A percentile compares a stretch with the other conserved stretches of the same genome.
These are phyloP conservation scores for Scenedesmus sp. DNA, from an alignment of 163 green algal species.

Conservation along the genomic window DNA sequence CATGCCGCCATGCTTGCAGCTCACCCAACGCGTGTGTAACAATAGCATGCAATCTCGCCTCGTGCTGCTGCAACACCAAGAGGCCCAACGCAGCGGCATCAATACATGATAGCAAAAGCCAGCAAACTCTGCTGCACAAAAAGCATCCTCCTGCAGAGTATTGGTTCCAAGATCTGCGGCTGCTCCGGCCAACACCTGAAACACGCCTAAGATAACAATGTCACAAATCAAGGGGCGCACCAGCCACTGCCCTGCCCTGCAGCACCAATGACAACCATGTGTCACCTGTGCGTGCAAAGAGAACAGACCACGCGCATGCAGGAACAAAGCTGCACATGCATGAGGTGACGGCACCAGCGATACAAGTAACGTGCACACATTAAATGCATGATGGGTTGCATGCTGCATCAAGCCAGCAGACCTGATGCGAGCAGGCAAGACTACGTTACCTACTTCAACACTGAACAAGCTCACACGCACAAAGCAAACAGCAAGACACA, in stretches of 20 bases:
- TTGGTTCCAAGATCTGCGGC: neutral
- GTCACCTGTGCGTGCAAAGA: neutral
- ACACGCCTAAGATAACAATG: neutral
- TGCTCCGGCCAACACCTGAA: neutral
- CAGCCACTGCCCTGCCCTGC: neutral
- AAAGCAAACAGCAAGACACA: neutral
- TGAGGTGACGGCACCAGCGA: neutral
- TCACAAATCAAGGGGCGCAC: neutral
- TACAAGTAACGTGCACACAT: neutral
- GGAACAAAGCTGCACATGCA: neutral
- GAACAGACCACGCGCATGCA: neutral
- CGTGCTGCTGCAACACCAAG: neutral
- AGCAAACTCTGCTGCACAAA: neutral
- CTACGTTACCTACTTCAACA: neutral
- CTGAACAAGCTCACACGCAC: neutral
- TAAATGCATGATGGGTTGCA: neutral
- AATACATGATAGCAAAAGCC: neutral
- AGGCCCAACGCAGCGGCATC: neutral
- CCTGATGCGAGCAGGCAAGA: neutral
- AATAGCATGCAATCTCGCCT: neutral
- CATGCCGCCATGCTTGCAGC: neutral
- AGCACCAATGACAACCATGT: neutral
- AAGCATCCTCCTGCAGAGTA: neutral
- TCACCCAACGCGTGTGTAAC: neutral
- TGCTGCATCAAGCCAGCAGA: neutral